phyloP scores from a whole-genome alignment of 2,329 filamentous ascomycete genomes.

The Colletotrichum shisoi region DNA sequence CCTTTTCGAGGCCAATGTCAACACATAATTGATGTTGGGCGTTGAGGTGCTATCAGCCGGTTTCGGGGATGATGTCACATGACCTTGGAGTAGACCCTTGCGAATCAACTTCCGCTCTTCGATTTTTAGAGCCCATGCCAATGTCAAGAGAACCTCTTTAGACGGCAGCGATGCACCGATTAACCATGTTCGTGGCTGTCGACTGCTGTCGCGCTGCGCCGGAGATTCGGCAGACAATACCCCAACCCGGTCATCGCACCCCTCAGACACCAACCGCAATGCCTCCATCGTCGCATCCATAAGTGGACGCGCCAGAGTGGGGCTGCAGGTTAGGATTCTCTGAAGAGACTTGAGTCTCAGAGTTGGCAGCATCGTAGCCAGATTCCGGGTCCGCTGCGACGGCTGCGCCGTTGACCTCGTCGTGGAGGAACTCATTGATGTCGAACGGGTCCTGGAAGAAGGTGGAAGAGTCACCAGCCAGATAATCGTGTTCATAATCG shows the following conservation, averaged over 20 bases:
- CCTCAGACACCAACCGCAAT: constrained; percentile 75
- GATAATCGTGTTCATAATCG: constrained; percentile 72
- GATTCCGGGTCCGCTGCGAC: constrained; percentile 62
- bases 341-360: constrained; percentile 68
- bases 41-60: constrained; percentile 11
- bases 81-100: constrained; percentile 1
- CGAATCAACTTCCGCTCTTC: constrained; percentile 51
- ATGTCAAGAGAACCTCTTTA: constrained; percentile 57
- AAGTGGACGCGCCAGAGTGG: constrained; percentile 75
- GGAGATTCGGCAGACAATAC: constrained; percentile 47
- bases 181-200: constrained; percentile 50
- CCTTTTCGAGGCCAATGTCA: constrained; percentile 28
- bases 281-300: constrained; percentile 76
- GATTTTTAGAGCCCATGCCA: constrained; percentile 57
- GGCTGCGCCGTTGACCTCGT: constrained; percentile 60
- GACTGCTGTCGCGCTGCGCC: constrained; percentile 51
- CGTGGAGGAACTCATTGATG: constrained; percentile 64
- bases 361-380: constrained; percentile 63
- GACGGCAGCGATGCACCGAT: constrained; percentile 54
- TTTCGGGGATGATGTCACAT: neutral
- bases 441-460: constrained; percentile 58
- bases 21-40: constrained; percentile 22
- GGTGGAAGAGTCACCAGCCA: constrained; percentile 67
- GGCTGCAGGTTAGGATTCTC: constrained; percentile 76
- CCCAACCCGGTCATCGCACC: constrained; percentile 58